These are phyloP conservation scores for Pyrenochaeta sp. DNA, from an alignment of 2,329 filamentous ascomycete genomes.

Conservation along the genomic window DNA sequence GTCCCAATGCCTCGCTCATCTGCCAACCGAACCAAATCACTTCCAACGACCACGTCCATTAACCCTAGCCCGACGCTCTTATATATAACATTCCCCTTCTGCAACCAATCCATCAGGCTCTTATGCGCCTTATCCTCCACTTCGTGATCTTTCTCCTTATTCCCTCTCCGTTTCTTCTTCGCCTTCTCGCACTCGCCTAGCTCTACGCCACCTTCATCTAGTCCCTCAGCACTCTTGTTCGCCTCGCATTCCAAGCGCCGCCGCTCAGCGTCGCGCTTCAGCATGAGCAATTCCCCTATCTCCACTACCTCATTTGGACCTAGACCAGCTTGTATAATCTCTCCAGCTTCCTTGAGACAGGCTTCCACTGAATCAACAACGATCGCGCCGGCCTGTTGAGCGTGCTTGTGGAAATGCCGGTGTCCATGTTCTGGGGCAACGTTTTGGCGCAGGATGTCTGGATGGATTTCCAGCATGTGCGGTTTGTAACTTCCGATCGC, in stretches of 20 bases:
- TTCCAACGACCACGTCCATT: slow-evolving; percentile 73
- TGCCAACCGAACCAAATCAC: slow-evolving; percentile 65
- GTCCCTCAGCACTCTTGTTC: slow-evolving; percentile 44
- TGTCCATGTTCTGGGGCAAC: slow-evolving; percentile 60
- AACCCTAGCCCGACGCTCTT: slow-evolving; percentile 74
- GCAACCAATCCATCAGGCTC: slow-evolving; percentile 65
- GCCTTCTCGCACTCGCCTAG: slow-evolving; percentile 73
- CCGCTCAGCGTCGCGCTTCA: slow-evolving; percentile 62
- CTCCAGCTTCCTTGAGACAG: slow-evolving; percentile 83
- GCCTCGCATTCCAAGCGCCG: slow-evolving; percentile 37
- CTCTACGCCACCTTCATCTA: slow-evolving; percentile 78
- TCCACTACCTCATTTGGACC: slow-evolving; percentile 81
- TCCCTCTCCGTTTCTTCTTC: slow-evolving; percentile 66
- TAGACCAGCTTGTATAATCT: slow-evolving; percentile 81
- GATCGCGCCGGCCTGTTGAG: slow-evolving; percentile 66
- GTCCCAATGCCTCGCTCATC: slow-evolving; percentile 64
- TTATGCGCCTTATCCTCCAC: slow-evolving; percentile 46
- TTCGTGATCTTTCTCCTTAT: slow-evolving; percentile 30
- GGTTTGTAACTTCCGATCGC: slow-evolving; percentile 75
- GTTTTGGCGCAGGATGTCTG: slow-evolving; percentile 74
- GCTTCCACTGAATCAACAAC: slow-evolving; percentile 77
- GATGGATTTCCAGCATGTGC: slow-evolving; percentile 84
- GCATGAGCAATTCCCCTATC: slow-evolving; percentile 79
- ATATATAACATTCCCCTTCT: slow-evolving; percentile 71
- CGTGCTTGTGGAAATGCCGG: slow-evolving; percentile 72